Base-by-base conservation (phyloP, 805 yeast genomes). In the Hanseniaspora vineae region DNA sequence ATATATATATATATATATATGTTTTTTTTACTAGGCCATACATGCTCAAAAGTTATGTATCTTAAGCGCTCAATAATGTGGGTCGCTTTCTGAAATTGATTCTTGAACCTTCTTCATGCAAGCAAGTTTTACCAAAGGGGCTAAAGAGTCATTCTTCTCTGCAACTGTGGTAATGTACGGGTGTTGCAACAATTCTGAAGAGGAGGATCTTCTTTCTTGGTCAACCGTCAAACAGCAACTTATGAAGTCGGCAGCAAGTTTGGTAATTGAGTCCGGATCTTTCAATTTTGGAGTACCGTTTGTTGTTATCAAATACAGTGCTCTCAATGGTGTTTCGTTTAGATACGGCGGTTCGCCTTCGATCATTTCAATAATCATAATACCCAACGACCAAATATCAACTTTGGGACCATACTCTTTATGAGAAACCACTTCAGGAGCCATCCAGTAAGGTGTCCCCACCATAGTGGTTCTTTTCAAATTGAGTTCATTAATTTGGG, bases 381-480 rank as follows among this genome's bases (percentile, higher is more conserved):
- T 92, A 54, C 99, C 98, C 52, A 92, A 68, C 8, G 96, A 87
- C 99, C 99, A 92, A 45, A 92, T 81, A 66, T 92, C 99, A 42
- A 92, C 96, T 62, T 92, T 89, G 44, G 95, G 92, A 35, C 95
- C 98, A 61, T 92, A 92, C 60, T 89, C 96, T 63, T 88, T 89
- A 56, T 94, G 78, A 17, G 89, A 79, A 29, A 92, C 96, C 47
- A 92, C 96, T 64, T 92, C 99, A 1, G 99, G 99, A 0, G 99
- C 99, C 99, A 92, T 92, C 99, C 99, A 92, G 64, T 92, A 92
- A 13, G 99, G 98, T 0, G 99, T 92, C 14, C 99, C 99, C 15
- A 92, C 98, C 95, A 92, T 87, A 4, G 99, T 92, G 2, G 96
- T 88, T 62, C 99, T 79, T 64, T 90, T 89, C 48, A 84, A 70